These are phyloP conservation scores for Solanum hybrid DNA, from an alignment of 305 asterid species.

Conservation along the genomic window DNA sequence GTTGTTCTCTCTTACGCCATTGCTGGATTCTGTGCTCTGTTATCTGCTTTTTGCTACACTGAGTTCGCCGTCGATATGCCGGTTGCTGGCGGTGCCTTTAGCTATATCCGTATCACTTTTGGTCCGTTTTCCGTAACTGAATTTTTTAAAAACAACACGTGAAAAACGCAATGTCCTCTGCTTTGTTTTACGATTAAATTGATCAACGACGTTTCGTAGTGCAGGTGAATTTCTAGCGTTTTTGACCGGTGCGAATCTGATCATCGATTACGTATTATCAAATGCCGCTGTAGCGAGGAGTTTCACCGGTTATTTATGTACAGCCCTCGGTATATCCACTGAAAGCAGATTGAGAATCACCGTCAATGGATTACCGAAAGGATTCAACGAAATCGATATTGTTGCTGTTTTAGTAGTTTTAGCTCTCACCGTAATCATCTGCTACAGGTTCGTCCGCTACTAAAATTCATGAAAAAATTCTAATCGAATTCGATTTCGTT, in stretches of 20 bases:
- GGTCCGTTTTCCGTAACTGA: slow-evolving; percentile 21
- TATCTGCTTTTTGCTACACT: slow-evolving; percentile 95
- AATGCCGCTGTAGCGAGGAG: slow-evolving; percentile 94
- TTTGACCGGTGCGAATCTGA: slow-evolving; percentile 73
- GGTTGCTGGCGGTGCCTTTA: slow-evolving; percentile 93
- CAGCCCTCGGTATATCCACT: slow-evolving; percentile 51
- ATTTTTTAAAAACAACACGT: background rate
- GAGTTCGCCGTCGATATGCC: slow-evolving; percentile 97
- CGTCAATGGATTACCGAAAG: slow-evolving; percentile 45
- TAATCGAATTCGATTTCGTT: background rate
- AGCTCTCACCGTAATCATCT: slow-evolving; percentile 60
- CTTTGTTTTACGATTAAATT: background rate
- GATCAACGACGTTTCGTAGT: background rate
- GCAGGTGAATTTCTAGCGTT: slow-evolving; percentile 71
- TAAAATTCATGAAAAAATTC: background rate
- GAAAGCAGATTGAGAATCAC: slow-evolving; percentile 42
- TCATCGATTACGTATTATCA: slow-evolving; percentile 78
- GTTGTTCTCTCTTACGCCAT: slow-evolving; percentile 84
- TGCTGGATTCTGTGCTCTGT: slow-evolving; percentile 88
- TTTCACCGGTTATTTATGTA: slow-evolving; percentile 63
- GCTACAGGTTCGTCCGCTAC: slow-evolving; percentile 50
- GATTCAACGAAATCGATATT: slow-evolving; percentile 68
- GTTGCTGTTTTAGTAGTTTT: slow-evolving; percentile 70
- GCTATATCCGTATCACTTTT: slow-evolving; percentile 79
- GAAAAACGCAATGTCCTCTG: background rate